Conservation (phyloP, 257 asterid species). For the Solanum megistacrolobum region DNA sequence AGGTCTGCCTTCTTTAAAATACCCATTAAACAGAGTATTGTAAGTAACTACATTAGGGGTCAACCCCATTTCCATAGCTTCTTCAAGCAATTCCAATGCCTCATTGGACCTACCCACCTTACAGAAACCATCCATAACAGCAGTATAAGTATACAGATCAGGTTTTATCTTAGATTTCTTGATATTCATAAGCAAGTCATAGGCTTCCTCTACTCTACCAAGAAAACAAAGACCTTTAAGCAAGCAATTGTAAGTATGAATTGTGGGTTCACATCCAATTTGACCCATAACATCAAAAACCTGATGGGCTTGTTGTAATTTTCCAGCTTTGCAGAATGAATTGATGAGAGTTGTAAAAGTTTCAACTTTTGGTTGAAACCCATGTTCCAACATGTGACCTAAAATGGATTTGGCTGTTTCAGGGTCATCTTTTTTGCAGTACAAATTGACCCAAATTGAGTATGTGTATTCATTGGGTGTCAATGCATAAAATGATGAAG, state of each 20-base stretch:
- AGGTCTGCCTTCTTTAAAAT: constrained; percentile 70
- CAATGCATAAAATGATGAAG: constrained; percentile 21
- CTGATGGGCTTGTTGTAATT: constrained; percentile 37
- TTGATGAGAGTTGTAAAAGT: constrained; percentile 53
- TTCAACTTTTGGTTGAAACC: constrained; percentile 45
- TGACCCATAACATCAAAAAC: constrained; percentile 51
- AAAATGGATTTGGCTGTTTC: constrained; percentile 28
- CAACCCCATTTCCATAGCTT: constrained; percentile 40
- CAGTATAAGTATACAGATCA: constrained; percentile 61
- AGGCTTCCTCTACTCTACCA: constrained; percentile 75
- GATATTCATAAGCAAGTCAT: constrained; percentile 27
- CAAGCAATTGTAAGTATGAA: constrained; percentile 64
- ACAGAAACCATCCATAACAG: constrained; percentile 74
- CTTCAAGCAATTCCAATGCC: constrained; percentile 51
- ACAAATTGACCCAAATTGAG: constrained; percentile 30
- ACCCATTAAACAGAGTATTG: constrained; percentile 65
- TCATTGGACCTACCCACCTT: constrained; percentile 72
- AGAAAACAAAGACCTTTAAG: constrained; percentile 73
- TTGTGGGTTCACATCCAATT: constrained; percentile 56
- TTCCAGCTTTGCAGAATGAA: constrained; percentile 45
- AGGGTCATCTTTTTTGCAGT: constrained; percentile 45
- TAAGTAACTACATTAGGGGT: constrained; percentile 49
- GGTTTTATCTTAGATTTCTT: constrained; percentile 36
- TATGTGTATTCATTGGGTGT: constrained; percentile 29
- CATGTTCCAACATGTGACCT: constrained; percentile 31